phyloP scores from a whole-genome alignment of 805 yeast genomes.

The Starmerella apis region DNA sequence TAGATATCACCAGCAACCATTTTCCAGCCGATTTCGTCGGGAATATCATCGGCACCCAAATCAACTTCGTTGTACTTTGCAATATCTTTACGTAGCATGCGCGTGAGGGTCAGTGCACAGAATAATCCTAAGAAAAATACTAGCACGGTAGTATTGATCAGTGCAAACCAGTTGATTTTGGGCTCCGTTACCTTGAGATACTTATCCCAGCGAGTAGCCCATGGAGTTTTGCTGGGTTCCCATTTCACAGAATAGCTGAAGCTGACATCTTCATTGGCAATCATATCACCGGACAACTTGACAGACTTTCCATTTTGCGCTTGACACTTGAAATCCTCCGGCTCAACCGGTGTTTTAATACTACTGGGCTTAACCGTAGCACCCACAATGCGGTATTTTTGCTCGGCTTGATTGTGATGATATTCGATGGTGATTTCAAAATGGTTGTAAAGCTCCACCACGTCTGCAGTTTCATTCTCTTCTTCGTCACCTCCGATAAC shows the following conservation, averaged over 20 bases:
- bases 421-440: slow-evolving; percentile 70
- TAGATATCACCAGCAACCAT: slow-evolving; percentile 90
- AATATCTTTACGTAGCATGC: slow-evolving; percentile 77
- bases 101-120: slow-evolving; percentile 65
- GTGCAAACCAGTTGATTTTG: slow-evolving; percentile 90
- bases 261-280: slow-evolving; percentile 45
- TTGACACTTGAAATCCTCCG: slow-evolving; percentile 26
- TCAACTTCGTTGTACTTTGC: slow-evolving; percentile 80
- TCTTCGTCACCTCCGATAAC: slow-evolving; percentile 46
- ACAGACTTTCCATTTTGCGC: slow-evolving; percentile 22
- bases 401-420: slow-evolving; percentile 53
- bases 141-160: slow-evolving; percentile 73
- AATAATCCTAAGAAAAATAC: slow-evolving; percentile 67
- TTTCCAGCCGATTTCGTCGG: slow-evolving; percentile 96
- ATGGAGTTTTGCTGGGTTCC: slow-evolving; percentile 56
- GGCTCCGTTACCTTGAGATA: slow-evolving; percentile 79
- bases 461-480: slow-evolving; percentile 31
- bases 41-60: slow-evolving; percentile 58
- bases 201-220: slow-evolving; percentile 99
- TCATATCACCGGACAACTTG: slow-evolving; percentile 5
- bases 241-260: slow-evolving; percentile 81
- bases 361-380: slow-evolving; percentile 68
- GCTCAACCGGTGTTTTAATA: slow-evolving; percentile 35
- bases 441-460: slow-evolving; percentile 52
- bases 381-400: slow-evolving; percentile 80